Base-by-base conservation (phyloP, 2,329 filamentous ascomycete species). In the Aplosporella prunicola region DNA sequence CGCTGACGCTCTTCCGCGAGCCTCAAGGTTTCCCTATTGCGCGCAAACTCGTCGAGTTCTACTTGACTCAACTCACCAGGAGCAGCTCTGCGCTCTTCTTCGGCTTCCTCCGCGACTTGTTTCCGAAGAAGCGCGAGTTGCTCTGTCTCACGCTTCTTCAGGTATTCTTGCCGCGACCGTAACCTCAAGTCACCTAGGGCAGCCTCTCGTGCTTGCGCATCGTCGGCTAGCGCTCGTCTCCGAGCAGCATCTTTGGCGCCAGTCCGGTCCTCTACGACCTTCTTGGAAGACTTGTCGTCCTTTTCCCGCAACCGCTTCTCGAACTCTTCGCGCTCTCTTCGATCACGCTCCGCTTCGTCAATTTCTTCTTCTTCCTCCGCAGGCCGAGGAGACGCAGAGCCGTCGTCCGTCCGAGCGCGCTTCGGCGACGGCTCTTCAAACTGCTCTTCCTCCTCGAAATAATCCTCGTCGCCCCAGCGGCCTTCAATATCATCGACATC, bases 141-240 rank as follows among this genome's bases (percentile, higher is more conserved):
- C 58, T 96, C 86, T 0, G 81, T 69, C 56, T 95, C 88, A 45
- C 91, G 75, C 67, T 98, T 96, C 60, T 87, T 86, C 20, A 98
- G 69, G 54, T 98, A 98, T 47, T 91, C 81, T 54, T 95, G 88
- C 43, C 91, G 76, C 3, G 88, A 93, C 20, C 86, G 76, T 52
- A 91, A 70, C 27, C 91, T 74, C 13, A 95, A 62, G 43, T 93
- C 87, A 3, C 80, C 78, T 56, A 94, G 71, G n/a, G 82, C 82
- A 7, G 78, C 78, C 44, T 70, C 71, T 40, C 81, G 71, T 5
- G 80, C 75, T 24, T 73, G 71, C 55, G 87, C 78, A 43, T 42
- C 42, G 9, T 82, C 78, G 9, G 76, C 78, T 41, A 83, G 58
- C 2, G 72, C 69, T 43, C 78, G 67, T 32, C 80, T 67, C 44